A percentile compares a stretch with the other conserved stretches of the same genome.
phyloP scores from a whole-genome alignment of 2,329 filamentous ascomycete species.

The Arachnopeziza araneosa region DNA sequence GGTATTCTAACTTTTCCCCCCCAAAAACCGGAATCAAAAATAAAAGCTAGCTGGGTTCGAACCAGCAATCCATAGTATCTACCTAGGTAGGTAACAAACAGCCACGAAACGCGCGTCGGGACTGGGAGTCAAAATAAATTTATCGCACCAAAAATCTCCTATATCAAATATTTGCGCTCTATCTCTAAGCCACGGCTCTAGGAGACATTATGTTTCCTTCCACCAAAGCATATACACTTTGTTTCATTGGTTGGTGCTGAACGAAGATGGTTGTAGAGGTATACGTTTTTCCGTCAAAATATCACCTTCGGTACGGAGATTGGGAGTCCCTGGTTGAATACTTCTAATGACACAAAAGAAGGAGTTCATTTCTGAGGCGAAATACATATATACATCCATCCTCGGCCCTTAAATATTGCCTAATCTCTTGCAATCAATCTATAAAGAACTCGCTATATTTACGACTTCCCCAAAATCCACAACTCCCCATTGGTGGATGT shows the following conservation, averaged over 20 bases:
- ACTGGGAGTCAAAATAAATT: too few relatives aligned
- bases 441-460: background rate
- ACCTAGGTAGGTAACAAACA: too few relatives aligned
- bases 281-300: too few relatives aligned
- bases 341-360: too few relatives aligned
- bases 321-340: too few relatives aligned
- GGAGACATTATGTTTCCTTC: background rate
- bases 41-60: background rate
- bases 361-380: too few relatives aligned
- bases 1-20: too few relatives aligned
- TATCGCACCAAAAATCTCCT: too few relatives aligned
- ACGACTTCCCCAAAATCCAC: conserved; percentile 5
- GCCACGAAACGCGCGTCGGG: too few relatives aligned
- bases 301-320: background rate
- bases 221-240: background rate
- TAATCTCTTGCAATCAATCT: background rate
- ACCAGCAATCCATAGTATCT: background rate
- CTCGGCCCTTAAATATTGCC: background rate
- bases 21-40: background rate
- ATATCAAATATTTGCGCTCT: background rate
- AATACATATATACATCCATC: background rate
- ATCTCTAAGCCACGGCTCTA: background rate
- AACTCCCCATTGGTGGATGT: conserved; percentile 11
- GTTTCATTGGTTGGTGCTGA: too few relatives aligned
- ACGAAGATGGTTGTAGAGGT: too few relatives aligned